Percentiles rank a stretch among this genome's conserved stretches.
phyloP scores from a whole-genome alignment of 2,329 filamentous ascomycete species.

The Fusarium newnesense region DNA sequence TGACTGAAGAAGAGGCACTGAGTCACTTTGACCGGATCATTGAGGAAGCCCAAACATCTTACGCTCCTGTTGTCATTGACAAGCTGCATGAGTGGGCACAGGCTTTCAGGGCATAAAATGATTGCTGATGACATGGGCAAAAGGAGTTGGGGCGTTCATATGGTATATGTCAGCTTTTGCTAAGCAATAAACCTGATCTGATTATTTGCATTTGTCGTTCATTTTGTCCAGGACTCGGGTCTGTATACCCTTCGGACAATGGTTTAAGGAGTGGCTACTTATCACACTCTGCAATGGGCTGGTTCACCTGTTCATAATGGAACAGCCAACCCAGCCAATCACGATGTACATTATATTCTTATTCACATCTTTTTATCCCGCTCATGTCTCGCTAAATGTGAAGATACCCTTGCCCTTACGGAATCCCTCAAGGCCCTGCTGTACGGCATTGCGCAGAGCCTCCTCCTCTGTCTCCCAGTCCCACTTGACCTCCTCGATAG shows the following conservation, averaged over 20 bases:
- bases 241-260: neutral
- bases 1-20: constrained; percentile 92
- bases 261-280: neutral
- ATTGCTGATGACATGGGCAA: neutral
- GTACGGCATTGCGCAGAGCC: constrained; percentile 76
- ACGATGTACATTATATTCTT: neutral
- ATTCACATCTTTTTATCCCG: neutral
- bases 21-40: constrained; percentile 89
- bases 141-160: constrained; percentile 4
- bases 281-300: neutral
- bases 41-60: constrained; percentile 87
- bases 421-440: constrained; percentile 85
- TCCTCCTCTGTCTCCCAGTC: constrained; percentile 80
- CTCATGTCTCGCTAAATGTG: constrained; percentile 73
- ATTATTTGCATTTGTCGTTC: neutral
- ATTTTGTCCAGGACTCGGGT: neutral
- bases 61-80: constrained; percentile 95
- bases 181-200: neutral
- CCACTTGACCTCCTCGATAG: constrained; percentile 86
- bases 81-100: constrained; percentile 94
- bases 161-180: neutral
- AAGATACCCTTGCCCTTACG: constrained; percentile 91
- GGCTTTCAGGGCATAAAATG: constrained; percentile 77
- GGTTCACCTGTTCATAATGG: neutral
- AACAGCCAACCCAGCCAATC: neutral